Evolutionary conservation across 495 filamentous ascomycete species (phyloP), one percentile per base, ranked within the genome.

Genomic region (Penicillium mononematosum): DNA sequence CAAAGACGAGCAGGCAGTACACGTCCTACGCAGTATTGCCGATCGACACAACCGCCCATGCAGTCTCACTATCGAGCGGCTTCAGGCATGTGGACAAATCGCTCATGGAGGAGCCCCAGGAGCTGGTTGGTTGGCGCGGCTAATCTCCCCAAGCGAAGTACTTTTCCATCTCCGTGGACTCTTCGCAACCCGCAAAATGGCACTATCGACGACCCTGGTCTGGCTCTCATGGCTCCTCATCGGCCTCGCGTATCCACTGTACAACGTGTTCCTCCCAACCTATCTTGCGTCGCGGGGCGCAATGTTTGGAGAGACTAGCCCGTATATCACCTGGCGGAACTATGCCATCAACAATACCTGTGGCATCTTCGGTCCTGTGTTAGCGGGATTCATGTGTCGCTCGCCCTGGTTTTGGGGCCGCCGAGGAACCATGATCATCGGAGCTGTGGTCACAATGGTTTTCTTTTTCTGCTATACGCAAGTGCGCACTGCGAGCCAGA

Each of bases 401-500:
- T 75, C 75, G 9, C 70, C 65, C 14, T 62, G 80, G 52, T 80
- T 87, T 59, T 39, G 36, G n/a, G 88, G 83, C 19, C 78, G 84
- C 48, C 78, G 75, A 44, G 84, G 84, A 45, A 89, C 86, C 12
- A 89, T 89, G 86, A 78, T 79, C 14, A 78, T 87, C 45, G 84
- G 83, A 7, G 82, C 83, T 0, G 49, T 87, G 3, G 51, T 86
- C 45, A 87, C 84, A 5, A 79, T 84, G 76, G 74, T 75, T 22
- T 88, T 90, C 68, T 88, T 88, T 70, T 88, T 90, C 59, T 82
- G 79, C 9, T 91, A 89, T 62, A 88, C 86, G 0, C 70, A 81
- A 53, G 82, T 89, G 20, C 74, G 78, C 22, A 86, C 75, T 9
- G 69, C 77, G 3, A 66, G 71, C n/a, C 75, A 88, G 65, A 83